Percentiles rank a stretch among this genome's conserved stretches.
Evolutionary conservation across 495 filamentous ascomycete genomes (phyloP).

Genomic region (Rostrohypoxylon terebratum): DNA sequence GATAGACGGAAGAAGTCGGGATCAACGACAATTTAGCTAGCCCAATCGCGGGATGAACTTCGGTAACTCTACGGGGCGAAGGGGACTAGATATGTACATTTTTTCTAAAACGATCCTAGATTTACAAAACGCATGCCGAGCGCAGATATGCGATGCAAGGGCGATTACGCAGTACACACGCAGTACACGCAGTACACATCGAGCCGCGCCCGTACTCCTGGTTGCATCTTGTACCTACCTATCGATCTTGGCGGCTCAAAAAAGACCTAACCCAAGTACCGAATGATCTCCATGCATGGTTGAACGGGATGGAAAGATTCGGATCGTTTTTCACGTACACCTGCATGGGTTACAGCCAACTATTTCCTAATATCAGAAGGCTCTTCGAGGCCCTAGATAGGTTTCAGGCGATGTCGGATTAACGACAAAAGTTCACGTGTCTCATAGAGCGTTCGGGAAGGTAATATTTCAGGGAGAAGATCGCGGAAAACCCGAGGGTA

Average conservation of each 20-base stretch:
- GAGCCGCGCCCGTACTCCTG: constrained; percentile 31
- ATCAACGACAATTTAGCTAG: constrained; percentile 25
- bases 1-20: constrained; percentile 39
- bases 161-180: constrained; percentile 42
- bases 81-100: constrained; percentile 19
- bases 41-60: constrained; percentile 48
- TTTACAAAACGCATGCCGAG: constrained; percentile 31
- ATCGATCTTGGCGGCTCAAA: constrained; percentile 39
- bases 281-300: constrained; percentile 42
- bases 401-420: constrained; percentile 17
- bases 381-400: background rate
- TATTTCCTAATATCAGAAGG: constrained; percentile 10
- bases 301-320: constrained; percentile 42
- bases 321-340: constrained; percentile 28
- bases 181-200: constrained; percentile 36
- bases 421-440: constrained; percentile 23
- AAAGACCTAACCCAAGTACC: constrained; percentile 46
- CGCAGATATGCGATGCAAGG: constrained; percentile 46
- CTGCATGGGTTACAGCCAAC: constrained; percentile 32
- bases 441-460: constrained; percentile 13
- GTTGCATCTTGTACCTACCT: constrained; percentile 24
- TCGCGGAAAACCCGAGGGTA: constrained; percentile 27
- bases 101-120: constrained; percentile 16
- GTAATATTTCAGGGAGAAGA: constrained; percentile 29
- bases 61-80: constrained; percentile 35